These are phyloP conservation scores for Dianthus caryophyllus DNA, from an alignment of 148 eudicot genomes.

Conservation along the genomic window DNA sequence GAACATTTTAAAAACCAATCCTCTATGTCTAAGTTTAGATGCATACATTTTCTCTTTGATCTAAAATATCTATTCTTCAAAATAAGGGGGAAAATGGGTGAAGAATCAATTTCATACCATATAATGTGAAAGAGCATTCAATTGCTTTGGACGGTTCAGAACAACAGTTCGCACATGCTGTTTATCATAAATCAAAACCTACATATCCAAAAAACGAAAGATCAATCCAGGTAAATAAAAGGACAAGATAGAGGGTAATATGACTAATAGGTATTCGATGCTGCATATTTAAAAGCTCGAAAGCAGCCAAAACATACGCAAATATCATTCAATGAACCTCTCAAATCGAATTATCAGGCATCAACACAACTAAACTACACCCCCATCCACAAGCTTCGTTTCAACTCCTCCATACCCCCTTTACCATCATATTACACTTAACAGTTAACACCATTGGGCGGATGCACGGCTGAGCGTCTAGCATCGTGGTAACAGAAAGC, in stretches of 20 bases:
- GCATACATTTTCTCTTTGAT: neutral
- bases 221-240: neutral
- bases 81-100: neutral
- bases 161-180: constrained; percentile 36
- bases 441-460: no score
- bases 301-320: neutral
- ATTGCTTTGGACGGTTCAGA: constrained; percentile 82
- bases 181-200: constrained; percentile 67
- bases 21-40: neutral
- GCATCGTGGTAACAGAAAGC: no score
- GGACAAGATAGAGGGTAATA: neutral
- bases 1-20: neutral
- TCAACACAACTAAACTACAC: neutral
- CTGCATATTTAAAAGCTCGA: neutral
- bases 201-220: constrained; percentile 14
- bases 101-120: constrained; percentile 49
- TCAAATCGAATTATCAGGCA: neutral
- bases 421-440: no score
- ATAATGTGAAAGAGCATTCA: constrained; percentile 68
- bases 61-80: constrained; percentile 2
- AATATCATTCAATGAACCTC: neutral
- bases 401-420: no score
- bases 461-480: no score
- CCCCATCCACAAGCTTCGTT: no score
- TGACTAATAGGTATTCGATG: neutral